phyloP scores from a whole-genome alignment of 148 eudicot species.

The Vaccinium vitisidaea region DNA sequence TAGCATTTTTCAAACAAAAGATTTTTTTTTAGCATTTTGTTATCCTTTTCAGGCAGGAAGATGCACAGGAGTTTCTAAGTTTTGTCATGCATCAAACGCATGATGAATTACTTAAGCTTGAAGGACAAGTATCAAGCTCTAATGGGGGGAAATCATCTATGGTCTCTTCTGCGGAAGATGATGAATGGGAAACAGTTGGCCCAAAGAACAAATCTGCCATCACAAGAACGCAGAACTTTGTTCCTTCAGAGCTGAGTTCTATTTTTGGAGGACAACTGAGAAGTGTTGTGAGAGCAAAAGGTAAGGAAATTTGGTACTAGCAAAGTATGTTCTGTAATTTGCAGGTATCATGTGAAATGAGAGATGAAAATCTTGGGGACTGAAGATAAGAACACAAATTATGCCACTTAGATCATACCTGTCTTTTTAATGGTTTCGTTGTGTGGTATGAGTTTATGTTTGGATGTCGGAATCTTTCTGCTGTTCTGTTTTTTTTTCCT shows the following conservation, averaged over 20 bases:
- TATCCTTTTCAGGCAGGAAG: conserved; percentile 79
- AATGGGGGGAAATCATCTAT: conserved; percentile 49
- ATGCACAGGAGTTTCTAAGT: conserved; percentile 96
- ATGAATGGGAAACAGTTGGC: conserved; percentile 78
- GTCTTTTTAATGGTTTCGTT: not conserved
- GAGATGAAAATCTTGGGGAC: not conserved
- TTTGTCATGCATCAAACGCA: conserved; percentile 93
- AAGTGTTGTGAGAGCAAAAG: conserved; percentile 59
- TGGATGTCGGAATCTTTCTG: not conserved
- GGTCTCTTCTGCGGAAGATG: conserved; percentile 75
- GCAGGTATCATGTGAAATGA: not conserved
- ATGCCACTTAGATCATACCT: not conserved
- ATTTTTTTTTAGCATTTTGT: not conserved
- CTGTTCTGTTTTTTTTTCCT: not conserved
- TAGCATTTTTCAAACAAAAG: not conserved
- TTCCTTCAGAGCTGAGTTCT: conserved; percentile 47
- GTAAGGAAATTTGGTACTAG: conserved; percentile 21
- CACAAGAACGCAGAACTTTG: conserved; percentile 53
- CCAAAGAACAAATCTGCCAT: conserved; percentile 52
- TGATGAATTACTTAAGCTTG: conserved; percentile 89
- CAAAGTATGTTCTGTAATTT: not conserved
- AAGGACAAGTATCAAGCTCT: conserved; percentile 46
- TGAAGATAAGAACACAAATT: not conserved
- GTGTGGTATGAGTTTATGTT: not conserved
- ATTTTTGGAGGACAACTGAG: conserved; percentile 53